Evolutionary conservation across 1,284 basidiomycete species (phyloP), one percentile per base, ranked within the genome.

Genomic region (Cryptococcus jaspeensis): DNA sequence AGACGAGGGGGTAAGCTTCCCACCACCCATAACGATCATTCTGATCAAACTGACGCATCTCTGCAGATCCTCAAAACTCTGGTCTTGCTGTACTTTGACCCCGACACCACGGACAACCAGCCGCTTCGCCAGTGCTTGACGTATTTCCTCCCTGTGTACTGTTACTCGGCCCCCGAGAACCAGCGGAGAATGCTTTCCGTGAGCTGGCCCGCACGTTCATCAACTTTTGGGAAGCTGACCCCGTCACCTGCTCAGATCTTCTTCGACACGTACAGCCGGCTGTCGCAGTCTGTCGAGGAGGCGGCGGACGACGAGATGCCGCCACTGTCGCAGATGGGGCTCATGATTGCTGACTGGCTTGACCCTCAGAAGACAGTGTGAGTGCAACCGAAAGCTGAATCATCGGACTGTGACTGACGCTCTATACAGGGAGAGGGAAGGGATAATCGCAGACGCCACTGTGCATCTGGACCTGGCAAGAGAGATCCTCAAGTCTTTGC

Each of bases 111-210:
- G 13, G 84, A 87, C 40, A 98, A 97, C 70, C 88, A 90, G 67
- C 85, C 92, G 60, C 80, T 98, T 32, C 82, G 92, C 53, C 95
- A 98, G 76, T 97, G 93, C 72, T 80, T 99, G 25, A 88, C 92
- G 18, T 98, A 98, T 78, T 98, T 98, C 81, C 87, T 99, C 78
- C 92, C 93, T 0, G 87, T 93, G 0, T 98, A 91, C 73, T 92
- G 90, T 74, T 94, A 90, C 74, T 91, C 92, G 1, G 88, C 89
- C 0, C 78, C 85, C 2, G 76, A 74, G 16, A 95, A 97, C 71
- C 94, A 97, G 79, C 79, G 83, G 12, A 81, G 85, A 23, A 85
- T 95, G 82, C 86, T 87, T 66, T 83, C 85, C 63, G 92, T 92
- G 55, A 58, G 25, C 22, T 28, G 18, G 15, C 9, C 20, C 16